Evolutionary conservation across 2,329 filamentous ascomycete species (phyloP).

Genomic region (Hypoxylon sp.): DNA sequence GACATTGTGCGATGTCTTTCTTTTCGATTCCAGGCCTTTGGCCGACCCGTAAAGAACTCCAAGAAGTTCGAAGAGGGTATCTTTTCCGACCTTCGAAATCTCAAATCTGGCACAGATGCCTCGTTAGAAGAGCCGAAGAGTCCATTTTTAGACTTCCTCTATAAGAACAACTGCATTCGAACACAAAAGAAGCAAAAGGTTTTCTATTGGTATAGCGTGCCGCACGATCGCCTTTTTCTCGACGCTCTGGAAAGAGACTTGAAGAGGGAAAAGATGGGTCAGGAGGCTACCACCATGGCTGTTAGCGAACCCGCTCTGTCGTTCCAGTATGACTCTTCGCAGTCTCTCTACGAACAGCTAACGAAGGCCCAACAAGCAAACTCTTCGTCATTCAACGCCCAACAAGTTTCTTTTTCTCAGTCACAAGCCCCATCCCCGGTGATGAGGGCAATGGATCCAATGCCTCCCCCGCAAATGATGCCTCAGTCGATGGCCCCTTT

Average conservation of each 20-base stretch:
- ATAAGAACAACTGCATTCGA: conserved; percentile 99
- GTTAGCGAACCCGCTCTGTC: conserved; percentile 97
- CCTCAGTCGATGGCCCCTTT: conserved; percentile 70
- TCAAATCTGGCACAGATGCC: conserved; percentile 98
- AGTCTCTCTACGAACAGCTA: conserved; percentile 98
- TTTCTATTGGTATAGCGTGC: conserved; percentile 99
- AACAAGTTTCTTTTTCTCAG: conserved; percentile 76
- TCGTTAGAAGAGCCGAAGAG: conserved; percentile 99
- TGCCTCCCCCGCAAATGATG: conserved; percentile 92
- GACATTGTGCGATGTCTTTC: conserved; percentile 98
- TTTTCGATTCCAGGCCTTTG: conserved; percentile 98
- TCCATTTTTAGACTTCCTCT: conserved; percentile 96
- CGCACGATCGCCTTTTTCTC: conserved; percentile 96
- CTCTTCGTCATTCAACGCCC: conserved; percentile 93
- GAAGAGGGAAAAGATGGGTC: conserved; percentile 99
- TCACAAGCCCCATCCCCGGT: conserved; percentile 90
- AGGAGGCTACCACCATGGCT: conserved; percentile 94
- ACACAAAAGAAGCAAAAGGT: conserved; percentile 99
- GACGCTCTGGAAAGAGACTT: conserved; percentile 97
- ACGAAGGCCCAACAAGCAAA: conserved; percentile 99
- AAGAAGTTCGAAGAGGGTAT: conserved; percentile 99
- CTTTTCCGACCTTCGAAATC: conserved; percentile 97
- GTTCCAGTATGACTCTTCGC: conserved; percentile 99
- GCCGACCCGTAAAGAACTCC: conserved; percentile 97
- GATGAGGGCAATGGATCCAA: conserved; percentile 90